Evolutionary conservation across 83 land plant genomes (phyloP).

Genomic region (Diphasiastrum complanatum): DNA sequence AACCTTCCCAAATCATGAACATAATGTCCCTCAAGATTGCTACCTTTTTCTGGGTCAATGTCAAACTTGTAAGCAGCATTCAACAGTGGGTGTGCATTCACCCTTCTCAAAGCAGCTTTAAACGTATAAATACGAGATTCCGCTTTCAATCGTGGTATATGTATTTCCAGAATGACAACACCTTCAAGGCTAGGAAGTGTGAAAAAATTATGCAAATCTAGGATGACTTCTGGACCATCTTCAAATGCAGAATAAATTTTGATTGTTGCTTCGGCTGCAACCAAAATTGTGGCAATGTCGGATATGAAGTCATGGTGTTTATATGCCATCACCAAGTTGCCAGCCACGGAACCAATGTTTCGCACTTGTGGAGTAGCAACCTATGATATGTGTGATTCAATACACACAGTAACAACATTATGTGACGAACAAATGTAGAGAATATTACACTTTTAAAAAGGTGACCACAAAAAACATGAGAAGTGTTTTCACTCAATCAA

Average conservation of each 20-base stretch:
- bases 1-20: too few relatives aligned
- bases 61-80: constrained; percentile 39
- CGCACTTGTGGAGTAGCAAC: constrained; percentile 41
- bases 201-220: constrained; percentile 24
- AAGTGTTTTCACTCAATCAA: neutral
- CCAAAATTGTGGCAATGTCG: constrained; percentile 30
- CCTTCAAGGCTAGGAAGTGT: constrained; percentile 10
- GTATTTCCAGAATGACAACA: constrained; percentile 30
- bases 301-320: constrained; percentile 32
- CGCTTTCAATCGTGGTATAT: constrained; percentile 15
- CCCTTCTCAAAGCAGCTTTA: constrained; percentile 38
- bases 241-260: constrained; percentile 12
- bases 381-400: too few relatives aligned
- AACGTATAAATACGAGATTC: constrained; percentile 12
- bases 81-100: constrained; percentile 36
- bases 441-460: too few relatives aligned
- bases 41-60: constrained; percentile 25
- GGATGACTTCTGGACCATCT: constrained; percentile 2
- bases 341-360: constrained; percentile 33
- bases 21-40: too few relatives aligned
- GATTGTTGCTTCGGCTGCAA: constrained; percentile 29
- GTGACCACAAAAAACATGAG: neutral
- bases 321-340: constrained; percentile 34
- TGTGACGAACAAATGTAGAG: too few relatives aligned
- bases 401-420: too few relatives aligned